phyloP scores from a whole-genome alignment of 257 asterid genomes.

The Solanum verrucosum region DNA sequence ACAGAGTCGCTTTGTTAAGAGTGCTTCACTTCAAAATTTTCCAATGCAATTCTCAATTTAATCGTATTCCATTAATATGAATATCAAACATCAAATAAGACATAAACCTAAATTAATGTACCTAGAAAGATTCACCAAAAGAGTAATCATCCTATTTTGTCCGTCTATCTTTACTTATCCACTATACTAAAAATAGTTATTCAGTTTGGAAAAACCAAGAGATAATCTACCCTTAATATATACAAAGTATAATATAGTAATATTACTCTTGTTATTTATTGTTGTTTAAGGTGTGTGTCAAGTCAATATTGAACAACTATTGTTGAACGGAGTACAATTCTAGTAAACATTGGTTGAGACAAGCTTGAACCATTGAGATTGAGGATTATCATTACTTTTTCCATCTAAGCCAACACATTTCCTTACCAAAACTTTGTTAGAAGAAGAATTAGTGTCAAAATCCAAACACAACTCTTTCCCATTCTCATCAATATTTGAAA shows the following conservation, averaged over 20 bases:
- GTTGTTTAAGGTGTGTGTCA: no score
- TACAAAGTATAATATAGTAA: no score
- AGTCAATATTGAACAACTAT: no score
- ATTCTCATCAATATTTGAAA: conserved; percentile 23
- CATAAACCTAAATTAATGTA: not conserved
- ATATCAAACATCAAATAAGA: no score
- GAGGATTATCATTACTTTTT: conserved; percentile 38
- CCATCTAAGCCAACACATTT: conserved; percentile 44
- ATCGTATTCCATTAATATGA: not conserved
- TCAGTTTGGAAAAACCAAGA: not conserved
- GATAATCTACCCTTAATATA: no score
- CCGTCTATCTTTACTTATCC: not conserved
- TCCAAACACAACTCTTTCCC: conserved; percentile 54
- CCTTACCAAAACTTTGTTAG: conserved; percentile 26
- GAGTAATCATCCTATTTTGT: rapidly evolving
- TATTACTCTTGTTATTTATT: rapidly evolving
- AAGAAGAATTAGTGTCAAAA: conserved; percentile 5
- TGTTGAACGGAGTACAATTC: not conserved
- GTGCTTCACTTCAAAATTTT: rapidly evolving
- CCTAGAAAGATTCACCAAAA: rapidly evolving
- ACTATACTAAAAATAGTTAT: no score
- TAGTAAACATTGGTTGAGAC: conserved; percentile 27
- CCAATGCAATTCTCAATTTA: not conserved
- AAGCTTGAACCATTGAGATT: conserved; percentile 61
- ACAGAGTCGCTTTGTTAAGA: not conserved